Base-by-base conservation (phyloP, 345 rosid genomes). In the Eucalyptus marginata region DNA sequence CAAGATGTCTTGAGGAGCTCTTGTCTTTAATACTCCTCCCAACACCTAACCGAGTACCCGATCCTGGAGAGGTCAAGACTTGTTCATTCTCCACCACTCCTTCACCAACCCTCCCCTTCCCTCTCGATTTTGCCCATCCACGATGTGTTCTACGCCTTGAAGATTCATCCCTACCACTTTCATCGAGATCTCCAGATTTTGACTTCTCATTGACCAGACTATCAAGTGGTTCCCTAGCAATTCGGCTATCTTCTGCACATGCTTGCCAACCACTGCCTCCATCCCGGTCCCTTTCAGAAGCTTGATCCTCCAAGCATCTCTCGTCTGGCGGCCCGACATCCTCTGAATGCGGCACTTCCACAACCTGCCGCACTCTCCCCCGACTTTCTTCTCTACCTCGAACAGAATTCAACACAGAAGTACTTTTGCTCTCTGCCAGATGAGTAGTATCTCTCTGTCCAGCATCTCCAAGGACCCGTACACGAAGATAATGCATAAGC, bases 401-500 rank as follows among this genome's bases (percentile, higher is more conserved):
- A 18, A 76, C 83, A 80, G 93, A 89, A 56, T 92, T 86, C 76
- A 90, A 51, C 88, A 87, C 79, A 64, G 94, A 87, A 46, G 91
- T 87, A 92, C 89, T 94, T 92, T 94, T 96, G 87, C 88, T 86
- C 31, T 96, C 99, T 79, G 87, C 89, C 56, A 93, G 44, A 91
- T 91, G 94, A 90, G 90, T 88, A 87, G 92, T 89, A 89, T 97
- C 99, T 93, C 93, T 96, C 90, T 94, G 99, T 90, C 91, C 94
- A 68, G 92, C 86, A 90, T 98, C 99, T 88, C 98, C 99, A 87
- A 97, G 94, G 89, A 98, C 96, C 87, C 98, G 95, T 50, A 96
- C 83, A 43, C 98, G 98, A 90, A 98, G 99, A 94, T 94, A 98
- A 89, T 92, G 98, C 98, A 98, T 97, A 90, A 98, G 98, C 94